Evolutionary conservation across 1,284 basidiomycete genomes (phyloP), one percentile per base, ranked within the genome.

Genomic region (Fomitiporia mediterranea): DNA sequence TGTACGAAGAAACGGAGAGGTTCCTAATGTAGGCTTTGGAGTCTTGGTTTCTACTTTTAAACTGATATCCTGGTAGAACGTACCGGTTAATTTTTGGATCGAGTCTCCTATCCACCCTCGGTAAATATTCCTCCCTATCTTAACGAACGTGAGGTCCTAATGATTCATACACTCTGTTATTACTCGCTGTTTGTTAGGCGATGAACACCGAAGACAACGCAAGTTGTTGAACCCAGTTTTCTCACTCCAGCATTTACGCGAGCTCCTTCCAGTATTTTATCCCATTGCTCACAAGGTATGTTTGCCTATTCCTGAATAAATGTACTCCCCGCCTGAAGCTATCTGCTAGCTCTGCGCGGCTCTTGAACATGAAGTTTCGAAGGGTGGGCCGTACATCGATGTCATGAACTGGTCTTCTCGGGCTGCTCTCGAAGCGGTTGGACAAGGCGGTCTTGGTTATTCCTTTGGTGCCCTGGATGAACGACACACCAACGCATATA

Each of bases 361-460:
- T 8, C 50, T 67, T 9, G 43, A 30, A 17, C 43, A 27, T 23
- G 48, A 50, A 51, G 51, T 63, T 9, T 19, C 42, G 19, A 34
- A 53, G 21, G 62, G 66, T 9, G 27, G 56, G 0, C 42, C 59
- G 13, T 64, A 78, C 62, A 61, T 78, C 66, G 64, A 80, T 67
- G 56, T 77, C 21, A 56, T 72, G 17, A 62, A 69, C 17, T 76
- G 72, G 73, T 69, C 72, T 65, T 63, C 67, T 2, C 67, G 69
- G n/a, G 66, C 67, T 6, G 70, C 74, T 23, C 53, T 72, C 13
- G 71, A 72, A 57, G 58, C 67, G 25, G 65, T 73, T 35, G 68
- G 69, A 15, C 67, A 68, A 62, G 66, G 64, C 11, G 72, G 71
- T 2, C 59, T 74, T 17, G 73, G 76, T 1, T 70, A 75, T 58